Evolutionary conservation across 2,329 filamentous ascomycete genomes (phyloP).

Genomic region (Botrytis aclada): DNA sequence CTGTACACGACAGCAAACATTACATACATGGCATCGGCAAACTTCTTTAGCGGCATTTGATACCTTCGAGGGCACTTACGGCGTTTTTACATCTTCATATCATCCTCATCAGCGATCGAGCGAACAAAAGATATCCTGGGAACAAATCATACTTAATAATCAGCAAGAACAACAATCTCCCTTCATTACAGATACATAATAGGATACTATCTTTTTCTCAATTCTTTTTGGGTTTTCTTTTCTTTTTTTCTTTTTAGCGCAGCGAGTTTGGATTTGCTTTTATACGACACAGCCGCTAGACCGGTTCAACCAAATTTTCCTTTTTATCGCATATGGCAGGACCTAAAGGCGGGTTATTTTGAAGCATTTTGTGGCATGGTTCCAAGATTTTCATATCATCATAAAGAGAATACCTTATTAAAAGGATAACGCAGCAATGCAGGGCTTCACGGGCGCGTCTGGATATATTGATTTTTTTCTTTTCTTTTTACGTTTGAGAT

Average conservation of each 20-base stretch:
- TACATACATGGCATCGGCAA: conserved; percentile 20
- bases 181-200: conserved; percentile 36
- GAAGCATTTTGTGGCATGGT: conserved; percentile 35
- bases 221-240: conserved; percentile 35
- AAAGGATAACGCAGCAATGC: conserved; percentile 66
- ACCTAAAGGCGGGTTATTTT: conserved; percentile 32
- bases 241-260: conserved; percentile 45
- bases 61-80: conserved; percentile 31
- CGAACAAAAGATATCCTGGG: conserved; percentile 31
- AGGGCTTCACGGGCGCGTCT: conserved; percentile 46
- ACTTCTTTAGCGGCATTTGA: conserved; percentile 38
- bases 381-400: conserved; percentile 39
- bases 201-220: conserved; percentile 29
- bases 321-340: conserved; percentile 37
- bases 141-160: conserved; percentile 27
- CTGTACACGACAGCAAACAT: conserved; percentile 22
- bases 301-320: conserved; percentile 35
- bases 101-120: conserved; percentile 35
- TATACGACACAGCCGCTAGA: conserved; percentile 43
- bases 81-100: conserved; percentile 29
- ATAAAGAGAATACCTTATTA: conserved; percentile 36
- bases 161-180: conserved; percentile 21
- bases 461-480: conserved; percentile 33
- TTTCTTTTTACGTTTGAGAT: conserved; percentile 30
- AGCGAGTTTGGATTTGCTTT: conserved; percentile 48